phyloP scores from a whole-genome alignment of 2,329 filamentous ascomycete species.

The Coccinonectria pachysandricola region DNA sequence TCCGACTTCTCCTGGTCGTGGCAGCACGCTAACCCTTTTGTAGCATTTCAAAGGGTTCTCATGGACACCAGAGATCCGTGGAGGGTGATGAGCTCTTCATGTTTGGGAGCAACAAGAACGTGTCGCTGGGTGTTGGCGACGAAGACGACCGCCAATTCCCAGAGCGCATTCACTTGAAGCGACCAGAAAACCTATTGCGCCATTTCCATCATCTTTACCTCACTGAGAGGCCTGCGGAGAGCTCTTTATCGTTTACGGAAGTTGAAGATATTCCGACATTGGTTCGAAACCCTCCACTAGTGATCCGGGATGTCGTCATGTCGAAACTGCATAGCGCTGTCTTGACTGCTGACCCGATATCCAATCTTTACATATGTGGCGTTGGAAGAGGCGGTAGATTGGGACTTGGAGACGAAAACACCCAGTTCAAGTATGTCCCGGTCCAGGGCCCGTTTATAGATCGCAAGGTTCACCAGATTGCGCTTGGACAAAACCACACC shows the following conservation, averaged over 20 bases:
- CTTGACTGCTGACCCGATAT: conserved; percentile 74
- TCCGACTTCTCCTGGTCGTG: too few species aligned
- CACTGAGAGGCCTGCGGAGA: conserved; percentile 31
- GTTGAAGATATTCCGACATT: conserved; percentile 57
- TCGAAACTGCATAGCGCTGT: conserved; percentile 89
- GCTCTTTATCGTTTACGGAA: conserved; percentile 17
- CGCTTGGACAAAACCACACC: conserved; percentile 84
- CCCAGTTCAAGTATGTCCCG: conserved; percentile 74
- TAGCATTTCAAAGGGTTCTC: conserved; percentile 12
- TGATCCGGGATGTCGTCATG: conserved; percentile 73
- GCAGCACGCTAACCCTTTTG: too few species aligned
- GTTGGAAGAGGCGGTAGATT: conserved; percentile 84
- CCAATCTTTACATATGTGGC: conserved; percentile 87
- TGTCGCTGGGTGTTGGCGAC: conserved; percentile 88
- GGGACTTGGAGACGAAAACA: conserved; percentile 81
- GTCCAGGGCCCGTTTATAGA: conserved; percentile 68
- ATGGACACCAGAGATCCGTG: conserved; percentile 10
- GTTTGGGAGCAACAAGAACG: conserved; percentile 94
- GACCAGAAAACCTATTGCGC: conserved; percentile 67
- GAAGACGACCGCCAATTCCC: conserved; percentile 91
- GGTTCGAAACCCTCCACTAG: conserved; percentile 59
- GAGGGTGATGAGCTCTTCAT: conserved; percentile 78
- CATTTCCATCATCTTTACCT: conserved; percentile 63
- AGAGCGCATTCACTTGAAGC: conserved; percentile 66
- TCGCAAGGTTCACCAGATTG: conserved; percentile 65